A percentile compares a stretch with the other conserved stretches of the same genome.
Conservation (phyloP, 2,329 filamentous ascomycete species). For the Monosporascus cannonballus region DNA sequence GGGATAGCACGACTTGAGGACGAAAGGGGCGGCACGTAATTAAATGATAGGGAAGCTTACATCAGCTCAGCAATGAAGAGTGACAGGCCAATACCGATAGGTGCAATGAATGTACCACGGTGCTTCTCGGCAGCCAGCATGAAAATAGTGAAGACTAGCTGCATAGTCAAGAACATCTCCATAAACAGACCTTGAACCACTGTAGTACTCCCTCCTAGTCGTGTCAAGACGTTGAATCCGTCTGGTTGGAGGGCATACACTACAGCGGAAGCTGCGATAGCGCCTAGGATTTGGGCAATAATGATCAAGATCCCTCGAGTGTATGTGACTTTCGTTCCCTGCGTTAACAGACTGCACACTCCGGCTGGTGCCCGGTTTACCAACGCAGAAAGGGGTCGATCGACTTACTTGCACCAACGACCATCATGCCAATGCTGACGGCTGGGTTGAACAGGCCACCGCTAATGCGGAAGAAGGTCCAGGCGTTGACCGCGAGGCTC, state of each 20-base stretch:
- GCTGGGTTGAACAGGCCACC: slow-evolving; percentile 26
- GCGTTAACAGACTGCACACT: slow-evolving; percentile 12
- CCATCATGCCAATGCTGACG: slow-evolving; percentile 40
- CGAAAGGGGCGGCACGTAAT: no score
- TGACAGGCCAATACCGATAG: slow-evolving; percentile 55
- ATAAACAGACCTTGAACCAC: slow-evolving; percentile 45
- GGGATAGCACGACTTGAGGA: no score
- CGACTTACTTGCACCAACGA: slow-evolving; percentile 33
- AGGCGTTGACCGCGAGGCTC: slow-evolving; percentile 30
- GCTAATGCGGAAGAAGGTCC: slow-evolving; percentile 38
- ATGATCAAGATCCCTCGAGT: slow-evolving; percentile 38
- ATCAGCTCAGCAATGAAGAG: slow-evolving; percentile 44
- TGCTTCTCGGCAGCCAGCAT: slow-evolving; percentile 60
- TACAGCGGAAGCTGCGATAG: slow-evolving; percentile 43
- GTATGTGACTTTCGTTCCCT: slow-evolving; percentile 12
- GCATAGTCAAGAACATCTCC: slow-evolving; percentile 47
- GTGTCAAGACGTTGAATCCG: slow-evolving; percentile 39
- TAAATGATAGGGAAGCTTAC: slow-evolving; percentile 12
- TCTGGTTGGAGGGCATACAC: slow-evolving; percentile 43
- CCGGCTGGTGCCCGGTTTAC: background rate
- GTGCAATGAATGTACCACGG: slow-evolving; percentile 55
- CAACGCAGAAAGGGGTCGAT: slow-evolving; percentile 4
- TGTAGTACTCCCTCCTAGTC: slow-evolving; percentile 36
- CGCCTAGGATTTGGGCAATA: slow-evolving; percentile 40
- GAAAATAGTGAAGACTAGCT: slow-evolving; percentile 48